A percentile compares a stretch with the other conserved stretches of the same genome.
Evolutionary conservation across 2,329 filamentous ascomycete species (phyloP).

Genomic region (Neoascochyta sp.): DNA sequence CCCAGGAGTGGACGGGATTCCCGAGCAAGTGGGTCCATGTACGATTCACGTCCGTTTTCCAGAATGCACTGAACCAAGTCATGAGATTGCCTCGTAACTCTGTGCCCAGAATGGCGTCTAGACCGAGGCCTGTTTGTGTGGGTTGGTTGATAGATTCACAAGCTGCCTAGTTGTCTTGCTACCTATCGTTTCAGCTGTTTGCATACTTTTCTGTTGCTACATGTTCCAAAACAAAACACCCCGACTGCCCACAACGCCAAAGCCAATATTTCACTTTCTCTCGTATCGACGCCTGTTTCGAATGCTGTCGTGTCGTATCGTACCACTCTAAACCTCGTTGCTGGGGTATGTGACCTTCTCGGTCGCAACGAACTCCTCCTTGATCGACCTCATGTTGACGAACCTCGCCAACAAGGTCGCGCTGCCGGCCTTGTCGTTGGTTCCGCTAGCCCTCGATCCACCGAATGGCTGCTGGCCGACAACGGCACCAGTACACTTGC

Average conservation of each 20-base stretch:
- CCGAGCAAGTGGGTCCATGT: slow-evolving; percentile 14
- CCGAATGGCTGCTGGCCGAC: slow-evolving; percentile 53
- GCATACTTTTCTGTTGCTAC: background rate
- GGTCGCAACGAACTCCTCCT: slow-evolving; percentile 53
- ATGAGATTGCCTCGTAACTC: slow-evolving; percentile 13
- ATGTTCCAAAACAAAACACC: too few relatives aligned
- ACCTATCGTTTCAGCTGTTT: too few relatives aligned
- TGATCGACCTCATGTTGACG: slow-evolving; percentile 54
- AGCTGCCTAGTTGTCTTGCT: too few relatives aligned
- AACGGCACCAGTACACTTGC: slow-evolving; percentile 60
- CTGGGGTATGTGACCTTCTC: slow-evolving; percentile 52
- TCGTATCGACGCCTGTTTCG: too few relatives aligned
- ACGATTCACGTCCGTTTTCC: slow-evolving; percentile 16
- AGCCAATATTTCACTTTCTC: background rate
- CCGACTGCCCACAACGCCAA: background rate
- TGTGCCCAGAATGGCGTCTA: slow-evolving; percentile 1
- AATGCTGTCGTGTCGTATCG: too few relatives aligned
- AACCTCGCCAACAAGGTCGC: slow-evolving; percentile 51
- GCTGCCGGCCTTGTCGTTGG: slow-evolving; percentile 57
- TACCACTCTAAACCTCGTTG: slow-evolving; percentile 44
- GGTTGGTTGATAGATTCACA: too few relatives aligned
- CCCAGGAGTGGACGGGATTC: slow-evolving; percentile 14
- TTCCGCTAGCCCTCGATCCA: slow-evolving; percentile 54
- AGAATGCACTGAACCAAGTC: slow-evolving; percentile 10
- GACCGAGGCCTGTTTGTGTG: too few relatives aligned